phyloP scores from a whole-genome alignment of 768 basidiomycete species.

The Pleurotus eryngii region DNA sequence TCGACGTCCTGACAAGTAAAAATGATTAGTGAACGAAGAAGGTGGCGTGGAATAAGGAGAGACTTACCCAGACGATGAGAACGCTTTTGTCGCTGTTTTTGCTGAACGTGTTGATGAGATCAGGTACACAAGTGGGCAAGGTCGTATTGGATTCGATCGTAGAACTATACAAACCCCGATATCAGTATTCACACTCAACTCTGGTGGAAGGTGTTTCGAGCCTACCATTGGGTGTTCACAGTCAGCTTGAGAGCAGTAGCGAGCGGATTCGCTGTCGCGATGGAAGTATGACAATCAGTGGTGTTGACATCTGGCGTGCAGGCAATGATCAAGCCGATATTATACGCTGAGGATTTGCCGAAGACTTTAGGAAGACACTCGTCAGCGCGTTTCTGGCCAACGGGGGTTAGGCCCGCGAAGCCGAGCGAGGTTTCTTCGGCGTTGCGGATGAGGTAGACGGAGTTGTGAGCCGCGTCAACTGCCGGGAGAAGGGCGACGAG shows the following conservation, averaged over 20 bases:
- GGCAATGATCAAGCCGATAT: constrained; percentile 19
- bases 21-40: neutral
- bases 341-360: constrained; percentile 8
- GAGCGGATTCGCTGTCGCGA: constrained; percentile 18
- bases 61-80: constrained; percentile 21
- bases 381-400: constrained; percentile 17
- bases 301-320: constrained; percentile 21
- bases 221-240: constrained; percentile 20
- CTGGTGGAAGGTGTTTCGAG: too few species aligned
- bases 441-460: constrained; percentile 19
- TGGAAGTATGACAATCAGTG: constrained; percentile 16
- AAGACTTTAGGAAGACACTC: constrained; percentile 20
- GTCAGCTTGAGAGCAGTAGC: constrained; percentile 17
- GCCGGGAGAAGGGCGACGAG: constrained; percentile 4
- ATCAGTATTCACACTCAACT: neutral
- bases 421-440: constrained; percentile 20
- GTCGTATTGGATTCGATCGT: constrained; percentile 20
- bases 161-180: neutral
- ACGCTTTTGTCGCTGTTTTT: constrained; percentile 20
- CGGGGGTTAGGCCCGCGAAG: constrained; percentile 16
- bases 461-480: constrained; percentile 15
- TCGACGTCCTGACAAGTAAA: constrained; percentile 11
- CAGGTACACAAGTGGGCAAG: constrained; percentile 20
- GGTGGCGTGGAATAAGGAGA: neutral
- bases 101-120: constrained; percentile 17